Evolutionary conservation across 176 grass and related monocot species (phyloP).

Genomic region (Microstegium vimineum): DNA sequence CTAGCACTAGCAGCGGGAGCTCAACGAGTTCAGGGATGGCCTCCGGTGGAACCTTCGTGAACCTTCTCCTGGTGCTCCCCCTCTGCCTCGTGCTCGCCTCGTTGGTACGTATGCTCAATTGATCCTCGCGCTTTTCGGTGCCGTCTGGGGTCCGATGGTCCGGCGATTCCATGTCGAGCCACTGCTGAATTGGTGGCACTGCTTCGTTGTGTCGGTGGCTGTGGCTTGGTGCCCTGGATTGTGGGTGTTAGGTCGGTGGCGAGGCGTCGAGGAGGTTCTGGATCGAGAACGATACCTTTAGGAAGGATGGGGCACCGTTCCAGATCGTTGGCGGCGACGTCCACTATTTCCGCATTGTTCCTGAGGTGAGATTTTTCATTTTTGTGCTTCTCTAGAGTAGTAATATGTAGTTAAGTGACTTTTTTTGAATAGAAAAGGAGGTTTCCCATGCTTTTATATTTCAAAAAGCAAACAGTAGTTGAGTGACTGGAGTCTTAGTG

Average conservation of each 20-base stretch:
- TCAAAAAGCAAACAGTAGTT: no score
- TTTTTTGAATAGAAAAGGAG: no score
- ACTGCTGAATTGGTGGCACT: not conserved
- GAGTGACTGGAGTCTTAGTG: not conserved
- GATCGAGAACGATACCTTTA: slow-evolving; percentile 79
- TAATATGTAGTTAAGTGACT: no score
- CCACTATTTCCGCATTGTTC: slow-evolving; percentile 90
- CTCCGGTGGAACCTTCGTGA: slow-evolving; percentile 1
- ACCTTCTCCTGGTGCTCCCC: slow-evolving; percentile 16
- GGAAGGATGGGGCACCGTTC: slow-evolving; percentile 67
- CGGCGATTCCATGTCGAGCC: not conserved
- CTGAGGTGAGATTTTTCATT: slow-evolving; percentile 50
- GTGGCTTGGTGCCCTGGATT: not conserved
- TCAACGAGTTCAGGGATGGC: slow-evolving; percentile 22
- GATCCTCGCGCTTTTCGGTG: not conserved
- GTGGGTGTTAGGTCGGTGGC: not conserved
- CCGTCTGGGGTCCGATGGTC: not conserved
- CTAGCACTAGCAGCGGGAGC: not conserved
- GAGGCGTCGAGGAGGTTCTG: slow-evolving; percentile 49
- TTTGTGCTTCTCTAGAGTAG: not conserved
- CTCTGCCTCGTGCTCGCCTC: slow-evolving; percentile 31
- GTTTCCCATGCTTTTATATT: no score
- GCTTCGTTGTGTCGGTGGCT: not conserved
- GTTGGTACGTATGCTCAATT: not conserved
- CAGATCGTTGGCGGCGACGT: slow-evolving; percentile 90